Evolutionary conservation across 2,329 filamentous ascomycete genomes (phyloP).

Genomic region (Microcyclosporella mali): DNA sequence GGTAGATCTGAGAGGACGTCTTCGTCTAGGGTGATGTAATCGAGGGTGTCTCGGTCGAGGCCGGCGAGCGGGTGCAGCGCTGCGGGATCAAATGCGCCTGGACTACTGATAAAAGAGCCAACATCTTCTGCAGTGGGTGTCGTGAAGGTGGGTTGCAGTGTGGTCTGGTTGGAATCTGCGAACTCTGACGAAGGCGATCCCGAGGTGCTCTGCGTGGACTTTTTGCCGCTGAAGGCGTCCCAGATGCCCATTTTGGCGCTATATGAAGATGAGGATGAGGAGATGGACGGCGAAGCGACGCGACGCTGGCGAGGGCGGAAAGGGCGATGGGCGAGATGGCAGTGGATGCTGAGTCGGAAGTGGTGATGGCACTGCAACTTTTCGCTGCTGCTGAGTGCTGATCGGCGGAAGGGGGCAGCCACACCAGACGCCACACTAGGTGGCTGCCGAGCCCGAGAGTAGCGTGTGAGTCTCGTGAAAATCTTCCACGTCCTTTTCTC

Average conservation of each 20-base stretch:
- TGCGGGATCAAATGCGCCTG: slow-evolving; percentile 75
- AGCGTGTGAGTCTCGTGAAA: no score
- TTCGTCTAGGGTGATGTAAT: slow-evolving; percentile 93
- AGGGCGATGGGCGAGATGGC: slow-evolving; percentile 5
- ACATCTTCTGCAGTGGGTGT: slow-evolving; percentile 66
- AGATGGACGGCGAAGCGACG: slow-evolving; percentile 16
- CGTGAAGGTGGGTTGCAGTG: slow-evolving; percentile 41
- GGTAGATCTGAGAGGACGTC: slow-evolving; percentile 79
- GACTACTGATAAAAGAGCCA: slow-evolving; percentile 74
- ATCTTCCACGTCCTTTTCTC: no score
- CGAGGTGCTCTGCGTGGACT: slow-evolving; percentile 40
- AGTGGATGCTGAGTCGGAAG: slow-evolving; percentile 4
- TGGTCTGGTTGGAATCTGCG: slow-evolving; percentile 42
- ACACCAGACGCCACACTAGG: no score
- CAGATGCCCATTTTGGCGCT: slow-evolving; percentile 47
- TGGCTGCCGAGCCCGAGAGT: no score
- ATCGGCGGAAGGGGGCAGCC: no score
- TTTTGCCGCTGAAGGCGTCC: slow-evolving; percentile 58
- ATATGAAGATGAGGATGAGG: slow-evolving; percentile 4
- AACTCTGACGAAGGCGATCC: slow-evolving; percentile 38
- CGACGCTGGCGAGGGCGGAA: background rate
- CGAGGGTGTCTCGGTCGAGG: slow-evolving; percentile 83
- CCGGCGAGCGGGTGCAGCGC: slow-evolving; percentile 89
- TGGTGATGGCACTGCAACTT: background rate
- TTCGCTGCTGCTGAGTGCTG: background rate